Evolutionary conservation across 306 rosid species (phyloP).

Genomic region (Ormosia semicastrata): DNA sequence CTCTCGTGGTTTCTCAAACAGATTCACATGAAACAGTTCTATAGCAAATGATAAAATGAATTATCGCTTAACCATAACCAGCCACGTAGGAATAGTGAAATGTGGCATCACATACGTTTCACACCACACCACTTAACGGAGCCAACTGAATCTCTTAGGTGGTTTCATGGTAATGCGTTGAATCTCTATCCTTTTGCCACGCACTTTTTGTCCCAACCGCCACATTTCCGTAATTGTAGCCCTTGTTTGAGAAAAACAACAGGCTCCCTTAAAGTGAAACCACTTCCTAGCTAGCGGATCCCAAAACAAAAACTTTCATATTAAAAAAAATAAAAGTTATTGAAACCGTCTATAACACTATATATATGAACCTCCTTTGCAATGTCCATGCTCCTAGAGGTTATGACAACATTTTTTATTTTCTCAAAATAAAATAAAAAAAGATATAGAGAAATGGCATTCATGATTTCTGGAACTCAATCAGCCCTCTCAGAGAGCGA

Average conservation of each 20-base stretch:
- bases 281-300: not conserved
- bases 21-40: not conserved
- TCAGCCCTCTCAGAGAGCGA: conserved; percentile 39
- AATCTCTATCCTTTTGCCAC: conserved; percentile 2
- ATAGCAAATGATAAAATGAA: not conserved
- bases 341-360: not conserved
- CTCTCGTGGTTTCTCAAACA: too few relatives aligned
- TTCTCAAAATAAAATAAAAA: not conserved
- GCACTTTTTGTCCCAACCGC: not conserved
- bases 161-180: not conserved
- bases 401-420: not conserved
- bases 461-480: conserved; percentile 32
- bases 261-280: conserved; percentile 41
- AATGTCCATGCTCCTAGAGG: not conserved
- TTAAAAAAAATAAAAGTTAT: not conserved
- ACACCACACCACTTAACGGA: not conserved
- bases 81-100: conserved; percentile 13
- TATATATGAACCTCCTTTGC: conserved; percentile 5
- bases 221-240: not conserved
- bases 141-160: not conserved
- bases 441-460: conserved; percentile 32
- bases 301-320: not conserved
- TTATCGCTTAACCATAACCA: not conserved
- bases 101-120: not conserved
- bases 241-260: conserved; percentile 34